phyloP scores from a whole-genome alignment of 352 stramenopile species.

The Plasmopara viticola region DNA sequence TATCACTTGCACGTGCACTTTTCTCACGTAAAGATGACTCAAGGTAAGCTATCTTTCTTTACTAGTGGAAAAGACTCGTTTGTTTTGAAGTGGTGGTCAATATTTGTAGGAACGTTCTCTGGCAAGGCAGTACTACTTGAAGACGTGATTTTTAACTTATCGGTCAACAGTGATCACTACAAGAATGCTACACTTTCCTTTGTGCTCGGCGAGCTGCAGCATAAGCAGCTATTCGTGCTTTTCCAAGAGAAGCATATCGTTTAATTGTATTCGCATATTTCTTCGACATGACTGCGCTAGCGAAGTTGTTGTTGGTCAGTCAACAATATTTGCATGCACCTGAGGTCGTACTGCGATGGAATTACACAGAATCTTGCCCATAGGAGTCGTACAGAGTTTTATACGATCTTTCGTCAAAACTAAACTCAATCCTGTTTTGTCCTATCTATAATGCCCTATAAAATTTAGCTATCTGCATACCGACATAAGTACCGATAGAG shows the following conservation, averaged over 20 bases:
- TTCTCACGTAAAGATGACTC: constrained; percentile 75
- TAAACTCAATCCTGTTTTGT: no score
- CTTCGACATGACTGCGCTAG: no score
- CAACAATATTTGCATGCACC: no score
- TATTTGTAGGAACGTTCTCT: constrained; percentile 46
- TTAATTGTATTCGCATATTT: constrained; percentile 4
- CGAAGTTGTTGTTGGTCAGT: no score
- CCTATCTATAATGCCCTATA: no score
- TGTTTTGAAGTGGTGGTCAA: constrained; percentile 1
- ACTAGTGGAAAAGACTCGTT: not conserved
- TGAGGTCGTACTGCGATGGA: no score
- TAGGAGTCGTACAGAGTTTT: no score
- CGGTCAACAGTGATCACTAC: constrained; percentile 57
- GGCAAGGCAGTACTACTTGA: constrained; percentile 81
- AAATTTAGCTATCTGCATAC: no score
- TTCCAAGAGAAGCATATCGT: constrained; percentile 54
- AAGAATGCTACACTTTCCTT: constrained; percentile 66
- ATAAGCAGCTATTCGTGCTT: constrained; percentile 63
- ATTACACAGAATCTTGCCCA: no score
- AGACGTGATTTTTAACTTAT: constrained; percentile 81
- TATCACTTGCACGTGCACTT: constrained; percentile 88
- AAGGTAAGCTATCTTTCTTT: constrained; percentile 28
- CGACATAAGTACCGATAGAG: no score
- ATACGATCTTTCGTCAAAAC: no score
- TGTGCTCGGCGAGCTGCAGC: constrained; percentile 72